Conservation (phyloP, 2,329 filamentous ascomycete genomes). For the Colletotrichum incanum region DNA sequence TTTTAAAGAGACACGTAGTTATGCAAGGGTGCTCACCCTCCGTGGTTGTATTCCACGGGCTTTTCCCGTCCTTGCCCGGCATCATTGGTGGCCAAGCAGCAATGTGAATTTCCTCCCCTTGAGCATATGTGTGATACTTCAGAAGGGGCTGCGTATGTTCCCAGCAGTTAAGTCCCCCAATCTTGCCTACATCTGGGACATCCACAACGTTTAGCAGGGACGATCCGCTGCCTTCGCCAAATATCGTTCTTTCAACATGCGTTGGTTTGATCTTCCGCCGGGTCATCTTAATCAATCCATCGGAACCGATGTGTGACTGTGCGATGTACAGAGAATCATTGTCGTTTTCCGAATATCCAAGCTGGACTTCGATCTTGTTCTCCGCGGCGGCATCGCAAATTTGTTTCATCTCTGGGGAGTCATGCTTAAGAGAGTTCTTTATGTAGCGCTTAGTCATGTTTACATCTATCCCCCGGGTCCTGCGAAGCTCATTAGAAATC, state of each 20-base stretch:
- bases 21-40: no score
- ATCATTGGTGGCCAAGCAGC: constrained; percentile 52
- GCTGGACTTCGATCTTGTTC: constrained; percentile 61
- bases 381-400: constrained; percentile 59
- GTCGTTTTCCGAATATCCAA: constrained; percentile 66
- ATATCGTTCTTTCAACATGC: constrained; percentile 63
- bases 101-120: constrained; percentile 49
- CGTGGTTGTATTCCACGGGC: no score
- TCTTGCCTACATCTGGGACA: constrained; percentile 64
- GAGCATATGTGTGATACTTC: constrained; percentile 47
- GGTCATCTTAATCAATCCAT: constrained; percentile 57
- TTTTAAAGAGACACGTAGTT: no score
- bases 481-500: no score
- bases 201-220: constrained; percentile 61
- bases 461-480: no score
- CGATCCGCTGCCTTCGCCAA: constrained; percentile 2
- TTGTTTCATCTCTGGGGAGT: constrained; percentile 58
- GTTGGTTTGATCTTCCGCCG: constrained; percentile 69
- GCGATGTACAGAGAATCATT: constrained; percentile 62
- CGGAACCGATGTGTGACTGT: constrained; percentile 59
- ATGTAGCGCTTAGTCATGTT: constrained; percentile 53
- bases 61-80: no score
- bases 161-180: constrained; percentile 71
- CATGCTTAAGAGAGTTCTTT: constrained; percentile 60
- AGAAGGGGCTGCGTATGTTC: constrained; percentile 70